Percentiles rank a stretch among this genome's conserved stretches.
Evolutionary conservation across 164 flowering plant species (phyloP).

Genomic region (Vitis rotundifolia): DNA sequence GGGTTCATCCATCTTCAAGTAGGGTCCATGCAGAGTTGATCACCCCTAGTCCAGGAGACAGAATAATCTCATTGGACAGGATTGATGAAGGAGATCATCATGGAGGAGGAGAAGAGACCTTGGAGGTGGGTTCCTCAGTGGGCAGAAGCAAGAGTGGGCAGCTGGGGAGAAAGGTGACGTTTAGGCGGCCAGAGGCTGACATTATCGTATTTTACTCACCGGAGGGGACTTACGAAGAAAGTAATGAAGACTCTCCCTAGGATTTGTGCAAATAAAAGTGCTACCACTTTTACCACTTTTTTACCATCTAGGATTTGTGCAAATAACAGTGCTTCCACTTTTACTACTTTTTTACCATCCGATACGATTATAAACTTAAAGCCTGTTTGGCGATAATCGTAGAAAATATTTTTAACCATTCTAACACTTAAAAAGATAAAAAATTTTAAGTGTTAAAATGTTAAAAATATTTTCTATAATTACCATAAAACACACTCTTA

Average conservation of each 20-base stretch:
- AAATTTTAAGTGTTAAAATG: no score
- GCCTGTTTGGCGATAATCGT: no score
- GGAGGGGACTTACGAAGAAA: background rate
- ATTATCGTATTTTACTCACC: slow-evolving; percentile 31
- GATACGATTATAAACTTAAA: no score
- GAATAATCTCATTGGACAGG: slow-evolving; percentile 2
- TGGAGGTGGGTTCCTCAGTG: slow-evolving; percentile 12
- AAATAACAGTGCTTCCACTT: background rate
- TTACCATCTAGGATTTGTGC: background rate
- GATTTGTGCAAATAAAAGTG: background rate
- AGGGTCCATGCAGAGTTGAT: slow-evolving; percentile 9
- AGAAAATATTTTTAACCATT: no score
- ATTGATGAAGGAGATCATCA: no score
- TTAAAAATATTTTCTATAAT: no score
- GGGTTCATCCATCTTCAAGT: slow-evolving; percentile 24
- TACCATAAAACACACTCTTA: no score
- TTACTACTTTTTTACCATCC: no score
- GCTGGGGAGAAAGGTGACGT: slow-evolving; percentile 38
- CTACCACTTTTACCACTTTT: background rate
- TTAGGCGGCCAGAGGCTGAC: slow-evolving; percentile 48
- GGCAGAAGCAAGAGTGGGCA: slow-evolving; percentile 27
- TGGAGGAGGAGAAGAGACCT: background rate
- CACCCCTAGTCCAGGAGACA: slow-evolving; percentile 10
- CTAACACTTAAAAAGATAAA: no score
- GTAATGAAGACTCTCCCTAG: background rate